Evolutionary conservation across 2,329 filamentous ascomycete genomes (phyloP).

Genomic region (Apiospora pterosperma): DNA sequence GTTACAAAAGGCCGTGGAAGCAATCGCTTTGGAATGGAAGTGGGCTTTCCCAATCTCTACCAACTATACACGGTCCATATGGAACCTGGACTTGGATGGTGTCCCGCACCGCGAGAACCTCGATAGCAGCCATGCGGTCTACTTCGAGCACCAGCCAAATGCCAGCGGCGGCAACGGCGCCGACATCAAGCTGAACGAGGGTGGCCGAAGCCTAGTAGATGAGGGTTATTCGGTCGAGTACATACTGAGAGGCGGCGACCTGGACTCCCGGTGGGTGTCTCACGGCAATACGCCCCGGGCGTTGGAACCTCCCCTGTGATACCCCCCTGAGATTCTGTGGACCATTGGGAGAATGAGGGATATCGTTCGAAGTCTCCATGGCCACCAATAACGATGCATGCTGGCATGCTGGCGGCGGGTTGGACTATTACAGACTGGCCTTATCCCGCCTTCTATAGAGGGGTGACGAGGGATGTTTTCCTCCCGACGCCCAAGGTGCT

Average conservation of each 20-base stretch:
- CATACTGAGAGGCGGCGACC: slow-evolving; percentile 54
- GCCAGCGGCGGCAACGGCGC: slow-evolving; percentile 67
- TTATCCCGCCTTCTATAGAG: slow-evolving; percentile 37
- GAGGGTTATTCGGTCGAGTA: background rate
- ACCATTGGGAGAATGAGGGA: slow-evolving; percentile 58
- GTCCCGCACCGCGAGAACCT: slow-evolving; percentile 63
- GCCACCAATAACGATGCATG: slow-evolving; percentile 62
- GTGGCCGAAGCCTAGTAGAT: slow-evolving; percentile 53
- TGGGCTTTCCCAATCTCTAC: no score
- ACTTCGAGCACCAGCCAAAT: slow-evolving; percentile 64
- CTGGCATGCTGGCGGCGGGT: slow-evolving; percentile 73
- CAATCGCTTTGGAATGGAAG: no score
- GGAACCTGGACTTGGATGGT: slow-evolving; percentile 63
- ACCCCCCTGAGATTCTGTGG: no score
- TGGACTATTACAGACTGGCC: slow-evolving; percentile 51
- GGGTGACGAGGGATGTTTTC: slow-evolving; percentile 42
- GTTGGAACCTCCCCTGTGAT: slow-evolving; percentile 57
- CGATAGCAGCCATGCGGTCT: slow-evolving; percentile 73
- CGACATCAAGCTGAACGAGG: slow-evolving; percentile 56
- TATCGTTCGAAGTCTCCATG: slow-evolving; percentile 64
- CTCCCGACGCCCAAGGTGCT: slow-evolving; percentile 49
- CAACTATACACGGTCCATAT: slow-evolving; percentile 68
- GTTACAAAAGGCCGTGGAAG: no score
- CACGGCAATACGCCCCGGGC: slow-evolving; percentile 56
- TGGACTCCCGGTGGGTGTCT: slow-evolving; percentile 63